Percentiles rank a stretch among this genome's conserved stretches.
phyloP scores from a whole-genome alignment of 2,329 filamentous ascomycete genomes.

The Monilinia laxa region DNA sequence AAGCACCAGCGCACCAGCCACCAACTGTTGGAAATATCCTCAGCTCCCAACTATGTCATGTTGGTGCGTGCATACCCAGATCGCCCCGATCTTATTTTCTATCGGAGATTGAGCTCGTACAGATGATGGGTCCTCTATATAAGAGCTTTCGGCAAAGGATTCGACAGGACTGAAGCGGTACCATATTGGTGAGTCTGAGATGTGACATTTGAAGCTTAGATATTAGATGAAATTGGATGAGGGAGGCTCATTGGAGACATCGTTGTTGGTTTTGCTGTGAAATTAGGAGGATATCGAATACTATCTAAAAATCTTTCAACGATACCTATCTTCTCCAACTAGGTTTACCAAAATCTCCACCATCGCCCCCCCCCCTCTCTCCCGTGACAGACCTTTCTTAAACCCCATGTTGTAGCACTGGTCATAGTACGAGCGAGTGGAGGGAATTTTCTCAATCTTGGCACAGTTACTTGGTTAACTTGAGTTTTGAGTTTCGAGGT shows the following conservation, averaged over 20 bases:
- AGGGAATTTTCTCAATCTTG: too few relatives aligned
- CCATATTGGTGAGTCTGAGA: not conserved
- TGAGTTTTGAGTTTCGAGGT: not conserved
- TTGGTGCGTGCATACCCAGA: not conserved
- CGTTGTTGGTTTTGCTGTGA: not conserved
- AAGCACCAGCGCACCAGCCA: not conserved
- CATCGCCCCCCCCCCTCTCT: too few relatives aligned
- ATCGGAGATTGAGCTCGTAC: not conserved
- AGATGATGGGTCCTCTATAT: not conserved
- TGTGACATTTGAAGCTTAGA: not conserved
- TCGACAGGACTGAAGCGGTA: not conserved
- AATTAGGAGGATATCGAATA: not conserved
- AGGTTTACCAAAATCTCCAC: not conserved
- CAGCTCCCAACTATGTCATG: too few relatives aligned
- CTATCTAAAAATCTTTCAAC: not conserved
- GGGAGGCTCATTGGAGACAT: not conserved
- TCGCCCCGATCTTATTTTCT: not conserved
- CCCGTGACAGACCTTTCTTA: too few relatives aligned
- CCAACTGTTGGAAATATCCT: not conserved
- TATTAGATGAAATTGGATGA: not conserved
- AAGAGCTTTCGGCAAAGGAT: too few relatives aligned
- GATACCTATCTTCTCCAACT: not conserved
- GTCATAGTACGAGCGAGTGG: not conserved
- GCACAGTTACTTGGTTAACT: not conserved
- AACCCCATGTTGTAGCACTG: not conserved